phyloP scores from a whole-genome alignment of 345 rosid species.

The Populus euphratica region DNA sequence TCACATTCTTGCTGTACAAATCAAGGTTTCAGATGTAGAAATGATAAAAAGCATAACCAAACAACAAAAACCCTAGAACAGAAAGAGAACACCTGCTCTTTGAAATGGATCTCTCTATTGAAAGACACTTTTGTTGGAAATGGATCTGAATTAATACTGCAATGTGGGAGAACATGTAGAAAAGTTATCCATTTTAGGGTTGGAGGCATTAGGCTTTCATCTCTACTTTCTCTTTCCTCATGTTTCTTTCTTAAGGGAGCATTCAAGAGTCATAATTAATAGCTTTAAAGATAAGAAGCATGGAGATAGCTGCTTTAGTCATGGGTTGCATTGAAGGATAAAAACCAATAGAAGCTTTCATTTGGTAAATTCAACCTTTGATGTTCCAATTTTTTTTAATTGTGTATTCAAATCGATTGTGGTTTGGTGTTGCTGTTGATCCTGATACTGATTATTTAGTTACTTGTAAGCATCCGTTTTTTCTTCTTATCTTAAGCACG shows the following conservation, averaged over 20 bases:
- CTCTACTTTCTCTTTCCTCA: neutral
- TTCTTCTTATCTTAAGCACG: neutral
- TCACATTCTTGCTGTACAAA: neutral
- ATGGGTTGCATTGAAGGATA: neutral
- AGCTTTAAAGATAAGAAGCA: neutral
- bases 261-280: neutral
- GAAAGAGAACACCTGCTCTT: neutral
- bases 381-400: neutral
- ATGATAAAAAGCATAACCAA: neutral
- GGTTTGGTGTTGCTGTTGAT: neutral
- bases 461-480: neutral
- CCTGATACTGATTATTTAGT: no score
- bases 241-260: neutral
- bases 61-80: neutral
- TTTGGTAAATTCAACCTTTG: neutral
- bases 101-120: neutral
- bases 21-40: conserved; percentile 1
- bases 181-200: neutral
- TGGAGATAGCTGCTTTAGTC: neutral
- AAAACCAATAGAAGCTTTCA: neutral
- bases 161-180: neutral
- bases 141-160: neutral
- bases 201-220: neutral
- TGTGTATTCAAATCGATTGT: no score
- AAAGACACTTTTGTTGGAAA: neutral